Evolutionary conservation across 2,329 filamentous ascomycete species (phyloP).

Genomic region (Ophiostoma sp.): DNA sequence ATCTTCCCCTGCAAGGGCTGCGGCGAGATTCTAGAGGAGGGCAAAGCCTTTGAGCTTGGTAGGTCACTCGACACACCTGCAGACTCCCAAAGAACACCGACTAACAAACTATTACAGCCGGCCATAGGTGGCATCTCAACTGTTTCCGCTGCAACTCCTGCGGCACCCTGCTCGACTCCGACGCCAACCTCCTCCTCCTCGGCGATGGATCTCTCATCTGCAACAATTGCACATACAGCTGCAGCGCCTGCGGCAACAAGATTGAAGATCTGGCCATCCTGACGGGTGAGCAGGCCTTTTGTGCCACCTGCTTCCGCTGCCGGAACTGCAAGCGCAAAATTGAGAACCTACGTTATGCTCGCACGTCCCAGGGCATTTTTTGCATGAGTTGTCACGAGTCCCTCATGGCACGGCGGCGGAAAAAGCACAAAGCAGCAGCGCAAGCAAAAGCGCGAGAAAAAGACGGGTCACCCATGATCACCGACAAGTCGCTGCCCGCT

Average conservation of each 20-base stretch:
- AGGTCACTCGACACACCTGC: slow-evolving; percentile 37
- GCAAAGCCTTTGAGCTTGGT: slow-evolving; percentile 98
- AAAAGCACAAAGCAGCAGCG: slow-evolving; percentile 73
- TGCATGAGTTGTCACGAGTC: slow-evolving; percentile 99
- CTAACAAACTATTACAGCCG: slow-evolving; percentile 58
- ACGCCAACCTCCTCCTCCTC: slow-evolving; percentile 93
- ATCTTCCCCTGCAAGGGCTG: slow-evolving; percentile 90
- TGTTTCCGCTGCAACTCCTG: slow-evolving; percentile 98
- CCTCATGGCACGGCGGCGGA: slow-evolving; percentile 86
- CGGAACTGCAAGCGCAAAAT: slow-evolving; percentile 99
- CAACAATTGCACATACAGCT: slow-evolving; percentile 99
- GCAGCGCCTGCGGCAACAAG: slow-evolving; percentile 93
- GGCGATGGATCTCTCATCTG: slow-evolving; percentile 98
- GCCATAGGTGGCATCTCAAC: slow-evolving; percentile 97
- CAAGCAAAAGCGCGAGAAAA: slow-evolving; percentile 64
- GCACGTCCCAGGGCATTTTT: slow-evolving; percentile 97
- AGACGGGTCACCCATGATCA: slow-evolving; percentile 65
- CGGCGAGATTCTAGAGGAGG: slow-evolving; percentile 96
- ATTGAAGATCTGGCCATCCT: slow-evolving; percentile 97
- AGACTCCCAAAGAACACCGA: background rate
- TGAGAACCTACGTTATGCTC: slow-evolving; percentile 94
- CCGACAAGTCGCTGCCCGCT: slow-evolving; percentile 91
- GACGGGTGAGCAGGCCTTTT: slow-evolving; percentile 97
- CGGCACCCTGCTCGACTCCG: slow-evolving; percentile 92
- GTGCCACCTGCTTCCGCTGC: slow-evolving; percentile 94